Base-by-base conservation (phyloP, 805 yeast genomes). In the Saccharomycopsis vini region DNA sequence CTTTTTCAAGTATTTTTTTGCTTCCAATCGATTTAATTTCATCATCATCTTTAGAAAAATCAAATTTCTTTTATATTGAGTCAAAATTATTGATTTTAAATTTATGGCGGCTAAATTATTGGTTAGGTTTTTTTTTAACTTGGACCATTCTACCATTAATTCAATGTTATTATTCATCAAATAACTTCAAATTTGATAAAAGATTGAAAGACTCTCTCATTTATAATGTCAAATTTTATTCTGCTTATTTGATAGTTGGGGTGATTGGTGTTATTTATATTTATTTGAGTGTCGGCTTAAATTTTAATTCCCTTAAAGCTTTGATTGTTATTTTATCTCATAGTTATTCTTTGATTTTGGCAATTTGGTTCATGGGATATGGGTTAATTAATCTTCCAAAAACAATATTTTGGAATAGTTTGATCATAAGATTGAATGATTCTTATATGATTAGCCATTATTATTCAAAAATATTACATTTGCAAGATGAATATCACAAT, bases 281-380 rank as follows among this genome's bases (percentile, higher is more conserved):
- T 50, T 59, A 78, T 19, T 51, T 73, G 36, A 73, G 70, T 20
- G 68, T 76, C 10, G 83, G 82, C 0, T 64, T 79, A 35, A 62
- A 72, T 0, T 64, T 78, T 40, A 63, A 64, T 28, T 75, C 78
- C 30, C 61, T 86, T 52, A 81, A 79, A 57, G 69, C 79, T 24
- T 69, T 86, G 61, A 68, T 81, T 16, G 81, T 86, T 49, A 89
- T 92, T 0, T 54, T 82, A 9, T 75, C 92, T 1, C 92, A 86
- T 57, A 77, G 81, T 18, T 86, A 85, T 58, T 74, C 94, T 0
- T 67, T 86, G 55, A 67, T 80, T 2, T 55, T 86, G 28, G 88
- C 90, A 2, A 69, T 83, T 19, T 84, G 92, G 90, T 63, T 86
- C 46, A 77, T 86, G 83, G 84, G 90, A 2, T 89, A 85, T 58